Percentiles rank a stretch among this genome's conserved stretches.
These are phyloP conservation scores for Cucumis hystrix DNA, from an alignment of 306 rosid genomes.

Conservation along the genomic window DNA sequence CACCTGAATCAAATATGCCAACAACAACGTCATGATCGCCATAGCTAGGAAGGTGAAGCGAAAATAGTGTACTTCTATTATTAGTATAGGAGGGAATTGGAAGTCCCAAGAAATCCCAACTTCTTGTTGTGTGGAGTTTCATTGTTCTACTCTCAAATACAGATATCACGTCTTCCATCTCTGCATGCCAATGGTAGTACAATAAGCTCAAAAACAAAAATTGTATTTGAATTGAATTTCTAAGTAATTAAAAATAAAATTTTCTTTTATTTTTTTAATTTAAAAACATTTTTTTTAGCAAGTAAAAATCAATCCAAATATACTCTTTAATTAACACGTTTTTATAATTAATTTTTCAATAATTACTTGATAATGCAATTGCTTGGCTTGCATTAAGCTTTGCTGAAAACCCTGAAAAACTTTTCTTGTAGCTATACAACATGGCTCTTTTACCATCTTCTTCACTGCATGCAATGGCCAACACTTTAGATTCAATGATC, in stretches of 20 bases:
- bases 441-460: constrained; percentile 36
- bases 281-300: too few species aligned
- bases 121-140: constrained; percentile 39
- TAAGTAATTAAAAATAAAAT: too few species aligned
- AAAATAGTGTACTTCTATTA: neutral
- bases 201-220: too few species aligned
- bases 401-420: constrained; percentile 53
- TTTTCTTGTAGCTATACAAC: constrained; percentile 45
- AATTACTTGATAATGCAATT: constrained; percentile 27
- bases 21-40: constrained; percentile 25
- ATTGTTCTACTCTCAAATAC: constrained; percentile 32
- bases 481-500: neutral
- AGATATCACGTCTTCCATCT: constrained; percentile 38
- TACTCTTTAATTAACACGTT: neutral
- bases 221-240: too few species aligned
- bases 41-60: constrained; percentile 15
- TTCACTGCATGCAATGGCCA: constrained; percentile 17
- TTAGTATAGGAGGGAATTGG: constrained; percentile 1
- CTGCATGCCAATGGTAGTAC: constrained; percentile 9
- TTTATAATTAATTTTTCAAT: neutral
- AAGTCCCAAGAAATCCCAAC: constrained; percentile 49
- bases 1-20: constrained; percentile 44
- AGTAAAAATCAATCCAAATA: too few species aligned
- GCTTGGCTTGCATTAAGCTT: constrained; percentile 44
- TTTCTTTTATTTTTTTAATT: too few species aligned